A percentile compares a stretch with the other conserved stretches of the same genome.
Evolutionary conservation across 768 basidiomycete genomes (phyloP).

Genomic region (Mycena leptocephala): DNA sequence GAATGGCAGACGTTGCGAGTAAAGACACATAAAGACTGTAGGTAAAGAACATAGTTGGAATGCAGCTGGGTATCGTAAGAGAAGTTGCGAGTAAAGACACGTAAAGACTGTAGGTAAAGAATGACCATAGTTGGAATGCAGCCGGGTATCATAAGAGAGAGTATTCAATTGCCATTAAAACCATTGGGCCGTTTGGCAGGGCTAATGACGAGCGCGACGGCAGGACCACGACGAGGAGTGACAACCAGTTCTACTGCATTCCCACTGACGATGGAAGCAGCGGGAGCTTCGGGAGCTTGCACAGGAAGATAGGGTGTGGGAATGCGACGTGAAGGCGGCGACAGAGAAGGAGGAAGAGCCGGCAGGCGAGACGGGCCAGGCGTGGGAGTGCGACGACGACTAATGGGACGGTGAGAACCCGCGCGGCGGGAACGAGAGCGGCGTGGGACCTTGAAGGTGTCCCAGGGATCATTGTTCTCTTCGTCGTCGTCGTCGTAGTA

Average conservation of each 20-base stretch:
- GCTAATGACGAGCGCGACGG: constrained; percentile 6
- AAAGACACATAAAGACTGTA: too few species aligned
- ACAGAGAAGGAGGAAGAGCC: background rate
- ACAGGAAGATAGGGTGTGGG: background rate
- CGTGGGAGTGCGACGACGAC: too few species aligned
- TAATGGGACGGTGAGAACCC: background rate
- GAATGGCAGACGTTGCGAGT: too few species aligned
- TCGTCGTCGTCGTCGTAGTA: too few species aligned
- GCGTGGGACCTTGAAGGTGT: background rate
- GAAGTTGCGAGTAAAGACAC: too few species aligned
- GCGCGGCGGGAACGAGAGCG: background rate
- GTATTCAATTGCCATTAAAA: background rate
- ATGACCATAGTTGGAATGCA: too few species aligned
- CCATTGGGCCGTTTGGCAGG: background rate
- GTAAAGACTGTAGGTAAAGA: too few species aligned
- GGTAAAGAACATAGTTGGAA: too few species aligned
- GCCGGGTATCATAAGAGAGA: background rate
- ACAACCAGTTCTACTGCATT: constrained; percentile 1
- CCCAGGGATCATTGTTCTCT: too few species aligned
- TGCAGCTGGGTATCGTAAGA: too few species aligned
- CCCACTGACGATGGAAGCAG: background rate
- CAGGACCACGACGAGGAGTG: background rate
- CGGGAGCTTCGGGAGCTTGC: background rate
- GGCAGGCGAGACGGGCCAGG: too few species aligned
- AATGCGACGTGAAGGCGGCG: background rate